These are phyloP conservation scores for Mallotus nudiflorus DNA, from an alignment of 345 rosid genomes.

Conservation along the genomic window DNA sequence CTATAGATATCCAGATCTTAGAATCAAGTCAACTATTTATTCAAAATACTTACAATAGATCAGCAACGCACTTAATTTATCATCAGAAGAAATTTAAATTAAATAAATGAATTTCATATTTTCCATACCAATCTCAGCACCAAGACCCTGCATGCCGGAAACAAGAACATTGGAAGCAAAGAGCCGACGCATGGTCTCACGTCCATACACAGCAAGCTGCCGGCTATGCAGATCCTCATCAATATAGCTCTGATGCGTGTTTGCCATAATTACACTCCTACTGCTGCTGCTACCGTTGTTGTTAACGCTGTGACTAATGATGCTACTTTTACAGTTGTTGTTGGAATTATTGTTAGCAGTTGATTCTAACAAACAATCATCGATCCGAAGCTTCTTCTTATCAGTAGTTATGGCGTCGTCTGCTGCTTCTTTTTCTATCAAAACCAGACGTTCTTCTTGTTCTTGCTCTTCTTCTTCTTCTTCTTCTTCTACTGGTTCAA, in stretches of 20 bases:
- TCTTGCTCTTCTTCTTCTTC: slow-evolving; percentile 46
- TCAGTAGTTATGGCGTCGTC: slow-evolving; percentile 15
- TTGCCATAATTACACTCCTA: slow-evolving; percentile 58
- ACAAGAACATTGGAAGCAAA: slow-evolving; percentile 86
- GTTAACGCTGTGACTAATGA: no score
- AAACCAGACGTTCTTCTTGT: slow-evolving; percentile 49
- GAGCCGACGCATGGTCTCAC: slow-evolving; percentile 96
- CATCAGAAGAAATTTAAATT: neutral
- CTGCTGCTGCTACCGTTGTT: slow-evolving; percentile 24
- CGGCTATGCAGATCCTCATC: slow-evolving; percentile 99
- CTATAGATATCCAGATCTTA: neutral
- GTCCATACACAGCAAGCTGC: slow-evolving; percentile 99
- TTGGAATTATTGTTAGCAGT: slow-evolving; percentile 18
- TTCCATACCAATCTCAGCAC: slow-evolving; percentile 95
- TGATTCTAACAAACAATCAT: slow-evolving; percentile 23
- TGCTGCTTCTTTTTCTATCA: slow-evolving; percentile 45
- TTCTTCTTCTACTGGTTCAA: no score
- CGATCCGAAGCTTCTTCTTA: slow-evolving; percentile 66
- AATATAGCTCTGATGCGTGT: slow-evolving; percentile 66
- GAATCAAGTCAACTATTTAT: neutral
- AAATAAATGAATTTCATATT: neutral
- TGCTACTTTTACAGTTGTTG: slow-evolving; percentile 19
- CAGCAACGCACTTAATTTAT: neutral
- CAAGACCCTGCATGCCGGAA: slow-evolving; percentile 94
- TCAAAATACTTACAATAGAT: neutral